Evolutionary conservation across 805 yeast species (phyloP).

Genomic region (Saccharomycopsis javanensis): DNA sequence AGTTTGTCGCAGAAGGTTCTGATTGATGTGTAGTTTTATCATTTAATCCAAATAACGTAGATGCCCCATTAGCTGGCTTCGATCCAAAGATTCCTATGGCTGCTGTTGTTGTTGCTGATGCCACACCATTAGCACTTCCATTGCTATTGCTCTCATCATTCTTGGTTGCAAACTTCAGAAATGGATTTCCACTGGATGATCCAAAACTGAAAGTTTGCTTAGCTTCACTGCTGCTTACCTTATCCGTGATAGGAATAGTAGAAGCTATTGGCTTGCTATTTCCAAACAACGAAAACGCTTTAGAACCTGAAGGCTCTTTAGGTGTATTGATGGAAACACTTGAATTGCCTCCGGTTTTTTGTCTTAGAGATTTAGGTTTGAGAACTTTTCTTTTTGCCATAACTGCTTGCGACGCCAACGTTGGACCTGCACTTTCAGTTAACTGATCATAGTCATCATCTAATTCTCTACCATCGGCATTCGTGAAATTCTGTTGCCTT

Average conservation of each 20-base stretch:
- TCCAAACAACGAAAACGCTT: background rate
- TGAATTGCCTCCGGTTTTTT: conserved; percentile 5
- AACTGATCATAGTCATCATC: conserved; percentile 11
- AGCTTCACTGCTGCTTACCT: background rate
- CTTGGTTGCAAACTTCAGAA: background rate
- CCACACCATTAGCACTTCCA: background rate
- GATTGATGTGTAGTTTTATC: background rate
- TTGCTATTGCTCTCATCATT: background rate
- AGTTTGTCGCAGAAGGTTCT: background rate
- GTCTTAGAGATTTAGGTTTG: conserved; percentile 9
- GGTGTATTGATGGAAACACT: background rate
- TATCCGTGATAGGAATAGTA: background rate
- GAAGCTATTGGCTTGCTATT: background rate
- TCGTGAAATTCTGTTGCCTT: background rate
- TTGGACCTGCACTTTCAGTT: background rate
- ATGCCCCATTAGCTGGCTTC: background rate
- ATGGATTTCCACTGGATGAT: background rate
- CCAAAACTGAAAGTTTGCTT: background rate
- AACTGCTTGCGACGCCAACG: conserved; percentile 12
- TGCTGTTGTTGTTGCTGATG: background rate
- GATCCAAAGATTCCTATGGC: background rate
- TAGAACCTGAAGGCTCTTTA: background rate
- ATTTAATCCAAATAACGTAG: background rate
- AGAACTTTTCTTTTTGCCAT: conserved; percentile 15
- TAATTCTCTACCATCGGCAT: conserved; percentile 1